These are phyloP conservation scores for Chaetomium tenue DNA, from an alignment of 495 filamentous ascomycete species.

Conservation along the genomic window DNA sequence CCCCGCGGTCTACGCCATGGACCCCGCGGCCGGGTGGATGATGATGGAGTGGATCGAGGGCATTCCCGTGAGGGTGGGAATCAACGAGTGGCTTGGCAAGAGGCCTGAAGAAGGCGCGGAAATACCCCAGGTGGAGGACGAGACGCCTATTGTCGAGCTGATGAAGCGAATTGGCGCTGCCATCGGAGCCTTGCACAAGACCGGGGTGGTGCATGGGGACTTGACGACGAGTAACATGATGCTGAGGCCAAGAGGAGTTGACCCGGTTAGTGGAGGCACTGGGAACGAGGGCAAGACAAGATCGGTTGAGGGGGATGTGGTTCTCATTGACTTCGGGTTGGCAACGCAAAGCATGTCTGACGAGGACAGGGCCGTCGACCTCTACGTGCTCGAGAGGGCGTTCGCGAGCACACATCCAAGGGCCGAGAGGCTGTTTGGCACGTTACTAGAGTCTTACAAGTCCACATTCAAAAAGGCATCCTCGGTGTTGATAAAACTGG, in stretches of 20 bases:
- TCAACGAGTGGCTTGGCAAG: constrained; percentile 63
- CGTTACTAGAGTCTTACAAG: constrained; percentile 56
- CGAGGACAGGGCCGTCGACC: constrained; percentile 92
- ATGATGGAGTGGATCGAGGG: constrained; percentile 89
- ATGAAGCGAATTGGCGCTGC: constrained; percentile 70
- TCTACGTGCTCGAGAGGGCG: constrained; percentile 96
- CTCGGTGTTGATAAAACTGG: constrained; percentile 63
- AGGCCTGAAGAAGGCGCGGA: constrained; percentile 41
- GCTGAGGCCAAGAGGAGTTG: constrained; percentile 51
- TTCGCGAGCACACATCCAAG: constrained; percentile 92
- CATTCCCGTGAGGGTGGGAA: constrained; percentile 59
- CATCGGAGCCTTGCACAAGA: constrained; percentile 76
- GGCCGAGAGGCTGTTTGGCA: constrained; percentile 71
- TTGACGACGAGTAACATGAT: constrained; percentile 98
- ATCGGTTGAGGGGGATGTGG: constrained; percentile 66
- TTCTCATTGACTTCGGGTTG: constrained; percentile 94
- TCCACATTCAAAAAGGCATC: constrained; percentile 51
- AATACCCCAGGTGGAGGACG: constrained; percentile 27
- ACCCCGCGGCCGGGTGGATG: constrained; percentile 75
- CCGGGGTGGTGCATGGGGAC: constrained; percentile 89
- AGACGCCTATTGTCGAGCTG: constrained; percentile 48
- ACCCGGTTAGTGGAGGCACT: constrained; percentile 10
- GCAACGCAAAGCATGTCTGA: constrained; percentile 78
- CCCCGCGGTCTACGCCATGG: constrained; percentile 71
- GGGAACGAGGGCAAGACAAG: constrained; percentile 27